Conservation (phyloP, 192 early-diverging fungal genomes). For the Coemansia guatemalensis region DNA sequence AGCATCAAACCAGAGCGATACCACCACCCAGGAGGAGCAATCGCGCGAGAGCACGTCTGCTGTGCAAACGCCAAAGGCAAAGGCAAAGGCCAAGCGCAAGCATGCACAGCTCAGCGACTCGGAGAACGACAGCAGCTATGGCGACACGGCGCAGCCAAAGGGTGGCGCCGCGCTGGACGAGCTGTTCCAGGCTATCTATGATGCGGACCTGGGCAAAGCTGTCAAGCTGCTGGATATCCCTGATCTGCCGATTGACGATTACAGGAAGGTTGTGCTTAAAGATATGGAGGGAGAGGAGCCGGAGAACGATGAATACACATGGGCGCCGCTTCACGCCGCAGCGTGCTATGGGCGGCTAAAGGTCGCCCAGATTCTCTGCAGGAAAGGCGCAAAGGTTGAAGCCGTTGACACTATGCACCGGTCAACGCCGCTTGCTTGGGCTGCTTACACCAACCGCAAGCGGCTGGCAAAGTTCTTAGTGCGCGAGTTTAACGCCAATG, state of each 20-base stretch:
- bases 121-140: slow-evolving; percentile 12
- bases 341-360: slow-evolving; percentile 75
- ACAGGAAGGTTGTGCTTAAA: slow-evolving; percentile 48
- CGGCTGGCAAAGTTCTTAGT: slow-evolving; percentile 71
- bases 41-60: neutral
- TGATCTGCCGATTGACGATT: slow-evolving; percentile 36
- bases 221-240: slow-evolving; percentile 33
- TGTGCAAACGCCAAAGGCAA: neutral
- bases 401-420: slow-evolving; percentile 81
- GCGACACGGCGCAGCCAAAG: slow-evolving; percentile 3
- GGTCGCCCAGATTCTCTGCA: slow-evolving; percentile 67
- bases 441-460: slow-evolving; percentile 76
- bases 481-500: slow-evolving; percentile 72
- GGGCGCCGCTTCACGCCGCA: slow-evolving; percentile 85
- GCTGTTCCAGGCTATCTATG: slow-evolving; percentile 52
- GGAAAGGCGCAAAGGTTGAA: slow-evolving; percentile 76
- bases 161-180: slow-evolving; percentile 25
- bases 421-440: slow-evolving; percentile 87
- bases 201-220: slow-evolving; percentile 38
- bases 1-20: slow-evolving; percentile 16
- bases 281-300: slow-evolving; percentile 43
- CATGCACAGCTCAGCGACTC: slow-evolving; percentile 15
- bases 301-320: slow-evolving; percentile 68
- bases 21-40: neutral
- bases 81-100: slow-evolving; percentile 38